Percentiles rank a stretch among this genome's conserved stretches.
phyloP scores from a whole-genome alignment of 2,329 filamentous ascomycete species.

The Talaromyces funiculosus region DNA sequence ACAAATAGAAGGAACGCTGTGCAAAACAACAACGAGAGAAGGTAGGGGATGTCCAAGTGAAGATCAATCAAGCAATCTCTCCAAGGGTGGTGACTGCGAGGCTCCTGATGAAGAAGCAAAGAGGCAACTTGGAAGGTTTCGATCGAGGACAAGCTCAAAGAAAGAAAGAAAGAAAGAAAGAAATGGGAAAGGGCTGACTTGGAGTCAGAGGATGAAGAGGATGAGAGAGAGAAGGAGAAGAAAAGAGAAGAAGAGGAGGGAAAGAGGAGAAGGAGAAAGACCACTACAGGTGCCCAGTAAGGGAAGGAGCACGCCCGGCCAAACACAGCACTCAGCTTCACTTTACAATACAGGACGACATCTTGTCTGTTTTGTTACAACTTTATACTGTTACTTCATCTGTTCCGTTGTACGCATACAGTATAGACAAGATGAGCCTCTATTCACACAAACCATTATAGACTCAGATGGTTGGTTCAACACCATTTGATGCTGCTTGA shows the following conservation, averaged over 20 bases:
- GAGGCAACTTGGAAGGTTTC: neutral
- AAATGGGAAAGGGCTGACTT: constrained; percentile 5
- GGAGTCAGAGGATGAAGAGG: neutral
- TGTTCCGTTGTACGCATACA: neutral
- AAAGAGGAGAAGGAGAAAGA: neutral
- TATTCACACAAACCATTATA: neutral
- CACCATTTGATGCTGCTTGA: neutral
- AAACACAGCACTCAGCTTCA: neutral
- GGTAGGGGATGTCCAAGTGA: constrained; percentile 6
- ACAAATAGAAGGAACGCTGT: constrained; percentile 11
- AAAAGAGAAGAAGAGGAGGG: neutral
- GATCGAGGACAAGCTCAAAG: too few species aligned
- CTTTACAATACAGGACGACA: neutral
- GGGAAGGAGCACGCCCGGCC: neutral
- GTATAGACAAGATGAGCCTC: neutral
- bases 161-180: neutral
- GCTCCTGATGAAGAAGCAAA: neutral
- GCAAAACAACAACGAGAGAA: constrained; percentile 11
- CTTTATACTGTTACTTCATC: neutral
- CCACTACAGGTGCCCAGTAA: neutral
- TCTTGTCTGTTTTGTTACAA: neutral
- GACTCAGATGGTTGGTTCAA: neutral
- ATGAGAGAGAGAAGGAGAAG: neutral
- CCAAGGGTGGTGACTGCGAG: neutral
- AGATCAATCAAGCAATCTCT: constrained; percentile 4